Conservation (phyloP, 2,329 filamentous ascomycete species). For the Triangularia setosa region DNA sequence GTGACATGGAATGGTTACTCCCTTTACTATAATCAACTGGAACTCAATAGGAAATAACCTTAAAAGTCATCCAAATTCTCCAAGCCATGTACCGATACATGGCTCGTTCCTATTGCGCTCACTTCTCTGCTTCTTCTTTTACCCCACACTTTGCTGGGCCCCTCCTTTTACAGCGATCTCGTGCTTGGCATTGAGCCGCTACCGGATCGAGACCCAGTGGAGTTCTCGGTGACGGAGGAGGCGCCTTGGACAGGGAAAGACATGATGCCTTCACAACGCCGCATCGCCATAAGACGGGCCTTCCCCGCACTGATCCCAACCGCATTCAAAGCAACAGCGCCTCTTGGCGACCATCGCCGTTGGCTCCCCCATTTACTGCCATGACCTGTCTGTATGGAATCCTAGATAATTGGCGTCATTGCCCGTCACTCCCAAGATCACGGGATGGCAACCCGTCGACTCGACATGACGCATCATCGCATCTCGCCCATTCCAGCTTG, state of each 20-base stretch:
- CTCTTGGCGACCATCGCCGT: not conserved
- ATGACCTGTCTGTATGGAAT: not conserved
- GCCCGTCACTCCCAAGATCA: not conserved
- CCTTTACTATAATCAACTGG: not conserved
- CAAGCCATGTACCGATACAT: not conserved
- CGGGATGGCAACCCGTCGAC: not conserved
- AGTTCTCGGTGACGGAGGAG: not conserved
- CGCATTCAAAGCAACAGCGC: not conserved
- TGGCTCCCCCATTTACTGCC: not conserved
- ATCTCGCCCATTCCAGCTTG: not conserved
- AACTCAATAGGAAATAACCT: not conserved
- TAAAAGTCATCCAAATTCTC: not conserved
- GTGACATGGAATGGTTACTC: too few species aligned
- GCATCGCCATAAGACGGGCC: not conserved
- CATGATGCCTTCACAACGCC: not conserved
- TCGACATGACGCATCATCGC: not conserved
- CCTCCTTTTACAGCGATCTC: not conserved
- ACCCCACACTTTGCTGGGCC: conserved; percentile 3
- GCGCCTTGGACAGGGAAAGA: not conserved
- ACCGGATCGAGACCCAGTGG: not conserved
- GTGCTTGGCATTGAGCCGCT: not conserved
- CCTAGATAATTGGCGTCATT: not conserved
- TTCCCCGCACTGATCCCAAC: conserved; percentile 9
- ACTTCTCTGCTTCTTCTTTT: not conserved
- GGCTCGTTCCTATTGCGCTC: not conserved